Conservation (phyloP, 1,284 basidiomycete genomes). For the Pyrrhoderma noxium region DNA sequence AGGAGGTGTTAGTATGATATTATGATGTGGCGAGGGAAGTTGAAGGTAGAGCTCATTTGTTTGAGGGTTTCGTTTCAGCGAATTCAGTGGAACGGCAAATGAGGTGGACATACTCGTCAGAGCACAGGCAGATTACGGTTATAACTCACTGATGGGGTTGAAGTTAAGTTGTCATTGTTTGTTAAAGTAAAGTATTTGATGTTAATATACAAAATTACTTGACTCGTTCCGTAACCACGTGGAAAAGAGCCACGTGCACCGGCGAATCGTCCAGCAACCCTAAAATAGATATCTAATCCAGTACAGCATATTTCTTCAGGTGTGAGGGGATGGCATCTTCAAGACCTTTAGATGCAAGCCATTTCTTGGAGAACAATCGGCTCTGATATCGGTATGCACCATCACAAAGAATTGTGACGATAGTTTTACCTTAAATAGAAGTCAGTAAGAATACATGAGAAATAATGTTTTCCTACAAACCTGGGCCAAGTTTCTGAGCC, state of each 20-base stretch:
- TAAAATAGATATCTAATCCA: slow-evolving; percentile 44
- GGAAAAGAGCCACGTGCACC: too few species aligned
- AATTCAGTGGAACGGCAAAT: slow-evolving; percentile 9
- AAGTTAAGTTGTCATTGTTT: too few species aligned
- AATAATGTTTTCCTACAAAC: slow-evolving; percentile 35
- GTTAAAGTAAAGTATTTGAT: too few species aligned
- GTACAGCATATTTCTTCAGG: slow-evolving; percentile 85
- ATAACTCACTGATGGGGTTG: too few species aligned
- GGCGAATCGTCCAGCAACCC: background rate
- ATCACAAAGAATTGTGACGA: slow-evolving; percentile 91
- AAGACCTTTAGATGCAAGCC: slow-evolving; percentile 84
- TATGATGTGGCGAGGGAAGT: slow-evolving; percentile 21
- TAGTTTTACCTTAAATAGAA: slow-evolving; percentile 56
- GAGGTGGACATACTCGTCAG: background rate
- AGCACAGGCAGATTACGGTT: too few species aligned
- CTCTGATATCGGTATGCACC: slow-evolving; percentile 97
- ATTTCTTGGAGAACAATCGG: slow-evolving; percentile 90
- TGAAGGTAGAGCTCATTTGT: slow-evolving; percentile 22
- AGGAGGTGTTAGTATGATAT: slow-evolving; percentile 23
- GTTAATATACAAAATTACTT: background rate
- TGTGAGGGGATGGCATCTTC: slow-evolving; percentile 75
- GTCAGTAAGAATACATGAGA: background rate
- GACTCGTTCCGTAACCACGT: background rate
- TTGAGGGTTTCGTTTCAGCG: slow-evolving; percentile 18
- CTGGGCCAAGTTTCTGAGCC: slow-evolving; percentile 78